Base-by-base conservation (phyloP, 2,329 filamentous ascomycete species). In the Monosporascus sp. region DNA sequence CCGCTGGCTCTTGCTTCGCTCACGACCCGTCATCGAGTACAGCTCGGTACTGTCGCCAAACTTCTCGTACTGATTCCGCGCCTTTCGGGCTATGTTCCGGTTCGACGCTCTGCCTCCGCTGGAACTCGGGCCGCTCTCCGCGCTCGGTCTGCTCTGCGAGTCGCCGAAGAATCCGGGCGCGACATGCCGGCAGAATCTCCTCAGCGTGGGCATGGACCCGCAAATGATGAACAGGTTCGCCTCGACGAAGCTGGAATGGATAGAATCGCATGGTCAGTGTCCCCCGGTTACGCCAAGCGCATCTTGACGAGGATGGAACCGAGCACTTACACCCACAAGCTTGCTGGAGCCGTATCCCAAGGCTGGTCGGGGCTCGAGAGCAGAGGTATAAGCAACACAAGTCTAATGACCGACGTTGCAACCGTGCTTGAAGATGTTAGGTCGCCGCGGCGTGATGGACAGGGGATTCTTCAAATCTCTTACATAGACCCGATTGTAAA, bases 401-500 rank as follows among this genome's bases (percentile, higher is more conserved):
- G 47, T 9, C 55, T 51, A 20, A 57, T 41, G 6, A 55, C 38
- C 11, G 55, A 57, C 3, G 55, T 57, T 17, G 51, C 38, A 3
- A 57, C 40, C 3, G 55, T 57, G 9, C 53, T 55, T 18, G n/a
- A 24, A 26, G 8, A 44, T 44, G 41, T 44, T 20, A 44, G 28
- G 22, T 26, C 14, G 41, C 14, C 20, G 20, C 14, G 20, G 5
- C 14, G 7, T 44, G n/a, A 7, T 20, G 14, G 20, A 17, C 14
- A 22, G n/a, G 22, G 41, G 22, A 15, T 18, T 35, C 20, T 38
- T 18, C 5, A 62, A 20, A 24, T 24, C 22, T 17, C 65, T 37
- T 54, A 69, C 72, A 73, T 71, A 14, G 75, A 72, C 37, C 75
- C 77, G 7, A 79, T 58, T 7, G 68, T 72, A 48, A 79, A 70